Evolutionary conservation across 1,284 basidiomycete genomes (phyloP).

Genomic region (Mycena citricolor): DNA sequence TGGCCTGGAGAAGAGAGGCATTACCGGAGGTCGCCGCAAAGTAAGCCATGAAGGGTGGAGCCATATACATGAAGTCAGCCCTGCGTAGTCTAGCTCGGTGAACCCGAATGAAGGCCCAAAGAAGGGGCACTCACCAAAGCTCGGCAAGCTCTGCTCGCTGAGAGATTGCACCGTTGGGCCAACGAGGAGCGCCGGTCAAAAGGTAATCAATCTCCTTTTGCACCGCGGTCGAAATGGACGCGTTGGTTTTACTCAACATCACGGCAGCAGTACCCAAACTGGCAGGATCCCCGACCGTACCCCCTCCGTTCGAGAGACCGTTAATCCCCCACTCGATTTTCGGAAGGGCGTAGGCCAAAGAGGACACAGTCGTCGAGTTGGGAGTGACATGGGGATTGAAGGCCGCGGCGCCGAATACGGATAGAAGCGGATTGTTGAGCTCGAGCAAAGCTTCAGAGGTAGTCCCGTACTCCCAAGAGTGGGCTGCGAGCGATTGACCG

Average conservation of each 20-base stretch:
- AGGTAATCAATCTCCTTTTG: slow-evolving; percentile 33
- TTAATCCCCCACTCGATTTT: slow-evolving; percentile 36
- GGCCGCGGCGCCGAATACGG: slow-evolving; percentile 36
- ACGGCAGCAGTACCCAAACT: slow-evolving; percentile 42
- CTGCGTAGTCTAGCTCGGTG: too few relatives aligned
- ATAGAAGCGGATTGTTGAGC: slow-evolving; percentile 36
- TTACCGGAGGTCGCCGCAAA: slow-evolving; percentile 48
- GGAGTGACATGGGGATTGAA: slow-evolving; percentile 33
- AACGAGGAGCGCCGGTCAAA: slow-evolving; percentile 41
- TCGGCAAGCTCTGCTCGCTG: slow-evolving; percentile 41
- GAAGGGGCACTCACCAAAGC: slow-evolving; percentile 38
- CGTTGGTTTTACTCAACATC: slow-evolving; percentile 34
- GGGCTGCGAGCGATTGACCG: slow-evolving; percentile 36
- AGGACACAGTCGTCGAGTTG: slow-evolving; percentile 23
- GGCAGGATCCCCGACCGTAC: slow-evolving; percentile 42
- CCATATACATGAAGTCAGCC: slow-evolving; percentile 63
- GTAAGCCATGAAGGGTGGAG: slow-evolving; percentile 56
- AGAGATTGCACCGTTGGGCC: slow-evolving; percentile 49
- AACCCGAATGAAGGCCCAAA: too few relatives aligned
- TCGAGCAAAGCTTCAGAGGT: slow-evolving; percentile 41
- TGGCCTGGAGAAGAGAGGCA: slow-evolving; percentile 40
- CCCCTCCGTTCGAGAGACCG: slow-evolving; percentile 34
- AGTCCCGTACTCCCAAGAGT: slow-evolving; percentile 46
- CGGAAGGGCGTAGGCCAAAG: slow-evolving; percentile 33
- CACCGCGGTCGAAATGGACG: slow-evolving; percentile 31